Evolutionary conservation across 2,329 filamentous ascomycete species (phyloP), one percentile per base, ranked within the genome.

Genomic region (Escovopsis sp.): DNA sequence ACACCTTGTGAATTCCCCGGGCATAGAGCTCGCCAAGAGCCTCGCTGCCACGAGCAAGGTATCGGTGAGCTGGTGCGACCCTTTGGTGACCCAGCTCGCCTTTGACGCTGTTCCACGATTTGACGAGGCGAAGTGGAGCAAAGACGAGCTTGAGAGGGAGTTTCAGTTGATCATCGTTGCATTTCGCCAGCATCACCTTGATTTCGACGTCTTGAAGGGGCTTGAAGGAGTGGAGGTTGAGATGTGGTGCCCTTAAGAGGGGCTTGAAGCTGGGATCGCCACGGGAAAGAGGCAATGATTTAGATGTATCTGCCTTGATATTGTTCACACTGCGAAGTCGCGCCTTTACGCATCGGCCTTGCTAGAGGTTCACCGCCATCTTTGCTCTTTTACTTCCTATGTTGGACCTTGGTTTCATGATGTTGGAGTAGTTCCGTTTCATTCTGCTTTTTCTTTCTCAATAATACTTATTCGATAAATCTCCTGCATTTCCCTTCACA

Each of bases 1-100:
- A 0, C 57, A 61, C 32, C 47, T 68, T 3, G 58, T 55, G 38
- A 63, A 66, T 43, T 68, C 65, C 0, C 65, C 65, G 0, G 62
- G 63, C 2, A 48, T 65, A 3, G 59, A 58, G 34, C 45, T 66
- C 5, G 55, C 58, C 21, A 57, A 54, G 37, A 55, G 45, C 28
- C 48, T 63, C 2, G 43, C 54, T 2, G 32, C 55, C 26, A 55
- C 55, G 2, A 42, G 53, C 31, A 51, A 56, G 36, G 55, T 60
- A 11, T 47, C 64, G n/a, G 57, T 67, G 23, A 41, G 47, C 32
- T 67, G 61, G 54, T 55, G 52, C 4, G 64, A 68, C 41, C 56
- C 62, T 2, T 41, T 65, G 15, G 62, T 66, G 12, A 44, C 52
- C 28, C 62, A 65, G 37, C 51, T 54, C 13, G 52, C 51, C 3